Evolutionary conservation across 2,329 filamentous ascomycete genomes (phyloP).

Genomic region (Aureobasidium sp.): DNA sequence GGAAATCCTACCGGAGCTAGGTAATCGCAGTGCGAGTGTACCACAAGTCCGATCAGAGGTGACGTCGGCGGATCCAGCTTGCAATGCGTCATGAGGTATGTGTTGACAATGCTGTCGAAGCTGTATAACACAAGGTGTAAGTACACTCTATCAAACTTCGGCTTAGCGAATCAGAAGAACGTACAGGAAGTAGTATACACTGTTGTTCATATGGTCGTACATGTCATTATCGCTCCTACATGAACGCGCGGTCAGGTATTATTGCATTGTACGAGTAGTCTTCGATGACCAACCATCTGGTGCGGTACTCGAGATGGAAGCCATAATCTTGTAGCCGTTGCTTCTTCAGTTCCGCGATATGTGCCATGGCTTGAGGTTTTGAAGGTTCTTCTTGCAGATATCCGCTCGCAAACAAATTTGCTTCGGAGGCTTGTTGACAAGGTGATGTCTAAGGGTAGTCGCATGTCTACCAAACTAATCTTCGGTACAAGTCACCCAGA

Average conservation of each 20-base stretch:
- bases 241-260: constrained; percentile 10
- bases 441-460: neutral
- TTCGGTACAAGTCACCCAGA: neutral
- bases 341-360: constrained; percentile 38
- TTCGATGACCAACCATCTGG: constrained; percentile 60
- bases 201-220: constrained; percentile 91
- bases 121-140: constrained; percentile 28
- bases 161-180: constrained; percentile 15
- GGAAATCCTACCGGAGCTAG: constrained; percentile 77
- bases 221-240: constrained; percentile 84
- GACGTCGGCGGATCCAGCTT: constrained; percentile 62
- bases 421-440: neutral
- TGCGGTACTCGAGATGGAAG: constrained; percentile 73
- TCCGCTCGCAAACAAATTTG: neutral
- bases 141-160: neutral
- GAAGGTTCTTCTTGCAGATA: neutral
- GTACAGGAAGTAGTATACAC: constrained; percentile 71
- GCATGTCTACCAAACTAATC: neutral
- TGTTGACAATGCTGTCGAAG: constrained; percentile 85
- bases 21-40: constrained; percentile 78
- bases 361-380: constrained; percentile 1
- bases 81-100: constrained; percentile 75
- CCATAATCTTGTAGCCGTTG: constrained; percentile 64
- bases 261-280: neutral
- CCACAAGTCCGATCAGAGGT: constrained; percentile 70